phyloP scores from a whole-genome alignment of 495 filamentous ascomycete genomes.

The Talaromyces stipitatus region DNA sequence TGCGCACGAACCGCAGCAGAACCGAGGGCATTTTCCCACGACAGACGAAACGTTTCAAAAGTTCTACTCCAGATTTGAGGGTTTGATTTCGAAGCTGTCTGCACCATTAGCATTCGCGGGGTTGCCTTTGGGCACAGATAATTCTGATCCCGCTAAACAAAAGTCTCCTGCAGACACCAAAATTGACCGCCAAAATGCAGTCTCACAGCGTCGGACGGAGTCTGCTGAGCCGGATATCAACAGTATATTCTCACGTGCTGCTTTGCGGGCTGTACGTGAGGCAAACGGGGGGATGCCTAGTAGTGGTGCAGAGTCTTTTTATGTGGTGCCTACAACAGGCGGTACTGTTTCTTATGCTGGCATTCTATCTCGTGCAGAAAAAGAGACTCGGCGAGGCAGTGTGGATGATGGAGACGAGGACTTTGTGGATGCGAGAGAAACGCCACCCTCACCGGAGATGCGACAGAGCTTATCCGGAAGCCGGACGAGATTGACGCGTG shows the following conservation, averaged over 20 bases:
- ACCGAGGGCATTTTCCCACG: slow-evolving; percentile 10
- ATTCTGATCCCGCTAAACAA: slow-evolving; percentile 30
- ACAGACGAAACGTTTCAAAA: slow-evolving; percentile 77
- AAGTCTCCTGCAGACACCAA: slow-evolving; percentile 34
- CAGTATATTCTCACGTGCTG: slow-evolving; percentile 70
- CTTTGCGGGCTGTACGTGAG: slow-evolving; percentile 61
- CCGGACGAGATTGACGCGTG: slow-evolving; percentile 16
- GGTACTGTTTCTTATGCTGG: slow-evolving; percentile 84
- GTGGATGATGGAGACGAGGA: slow-evolving; percentile 61
- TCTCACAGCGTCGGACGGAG: slow-evolving; percentile 26
- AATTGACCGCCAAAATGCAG: slow-evolving; percentile 28
- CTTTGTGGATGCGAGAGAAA: slow-evolving; percentile 83
- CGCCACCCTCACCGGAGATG: slow-evolving; percentile 44
- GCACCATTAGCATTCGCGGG: slow-evolving; percentile 88
- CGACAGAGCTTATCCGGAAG: slow-evolving; percentile 22
- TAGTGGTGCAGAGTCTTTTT: slow-evolving; percentile 73
- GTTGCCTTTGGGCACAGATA: slow-evolving; percentile 62
- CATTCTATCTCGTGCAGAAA: slow-evolving; percentile 67
- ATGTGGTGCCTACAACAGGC: slow-evolving; percentile 86
- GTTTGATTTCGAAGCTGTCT: slow-evolving; percentile 73
- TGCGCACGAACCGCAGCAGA: slow-evolving; percentile 8
- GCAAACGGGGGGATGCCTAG: slow-evolving; percentile 29
- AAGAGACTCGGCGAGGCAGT: slow-evolving; percentile 44
- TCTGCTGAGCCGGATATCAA: slow-evolving; percentile 61
- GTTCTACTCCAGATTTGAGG: slow-evolving; percentile 86